These are phyloP conservation scores for Boletus rex-veris DNA, from an alignment of 768 basidiomycete species.

Conservation along the genomic window DNA sequence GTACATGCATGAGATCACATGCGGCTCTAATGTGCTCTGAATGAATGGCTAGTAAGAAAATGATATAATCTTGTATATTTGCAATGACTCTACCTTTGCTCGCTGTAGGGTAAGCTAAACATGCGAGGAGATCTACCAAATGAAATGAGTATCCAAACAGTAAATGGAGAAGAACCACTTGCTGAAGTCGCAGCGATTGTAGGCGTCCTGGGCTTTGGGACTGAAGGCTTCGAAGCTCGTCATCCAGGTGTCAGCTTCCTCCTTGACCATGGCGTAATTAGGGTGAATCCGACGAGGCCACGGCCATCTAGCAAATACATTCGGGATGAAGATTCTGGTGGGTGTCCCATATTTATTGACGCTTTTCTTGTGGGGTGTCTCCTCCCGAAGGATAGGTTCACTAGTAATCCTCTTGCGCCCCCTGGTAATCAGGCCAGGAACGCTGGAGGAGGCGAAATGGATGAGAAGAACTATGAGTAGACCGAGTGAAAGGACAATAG, in stretches of 20 bases:
- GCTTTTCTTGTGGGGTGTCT: not conserved
- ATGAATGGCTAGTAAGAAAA: not conserved
- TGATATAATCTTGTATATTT: not conserved
- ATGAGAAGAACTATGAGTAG: not conserved
- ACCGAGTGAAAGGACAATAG: not conserved
- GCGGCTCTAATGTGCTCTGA: slow-evolving; percentile 30
- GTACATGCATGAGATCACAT: slow-evolving; percentile 50
- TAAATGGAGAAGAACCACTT: not conserved
- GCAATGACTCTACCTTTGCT: slow-evolving; percentile 7
- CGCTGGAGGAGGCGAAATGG: not conserved
- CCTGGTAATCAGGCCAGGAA: not conserved
- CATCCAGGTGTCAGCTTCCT: slow-evolving; percentile 7
- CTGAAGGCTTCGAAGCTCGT: slow-evolving; percentile 5
- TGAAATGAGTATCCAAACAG: not conserved
- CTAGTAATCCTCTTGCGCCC: not conserved
- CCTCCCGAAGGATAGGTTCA: not conserved
- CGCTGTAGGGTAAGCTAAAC: slow-evolving; percentile 1
- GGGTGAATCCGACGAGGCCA: slow-evolving; percentile 13
- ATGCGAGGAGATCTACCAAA: slow-evolving; percentile 9
- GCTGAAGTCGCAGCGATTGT: slow-evolving; percentile 10
- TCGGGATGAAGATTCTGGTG: slow-evolving; percentile 10
- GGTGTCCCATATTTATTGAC: not conserved
- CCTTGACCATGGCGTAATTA: not conserved
- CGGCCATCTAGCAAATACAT: slow-evolving; percentile 11
- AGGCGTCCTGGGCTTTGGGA: slow-evolving; percentile 13